phyloP scores from a whole-genome alignment of 768 basidiomycete genomes.

The Russula sp. region DNA sequence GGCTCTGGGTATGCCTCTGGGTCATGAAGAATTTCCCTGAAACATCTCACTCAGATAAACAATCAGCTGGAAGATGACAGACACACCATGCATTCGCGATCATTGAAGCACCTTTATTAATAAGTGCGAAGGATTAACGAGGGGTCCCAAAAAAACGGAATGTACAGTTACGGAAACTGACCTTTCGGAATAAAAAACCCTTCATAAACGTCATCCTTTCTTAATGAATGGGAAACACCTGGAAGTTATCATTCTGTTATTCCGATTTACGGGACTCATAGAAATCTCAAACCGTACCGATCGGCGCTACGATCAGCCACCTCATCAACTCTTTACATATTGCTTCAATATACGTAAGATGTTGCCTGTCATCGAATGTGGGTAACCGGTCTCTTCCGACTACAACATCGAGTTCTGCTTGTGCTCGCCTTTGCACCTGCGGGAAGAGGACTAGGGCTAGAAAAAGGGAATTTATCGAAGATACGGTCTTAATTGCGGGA shows the following conservation, averaged over 20 bases:
- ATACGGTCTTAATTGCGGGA: neutral
- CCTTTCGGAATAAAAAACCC: constrained; percentile 18
- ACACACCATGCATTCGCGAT: neutral
- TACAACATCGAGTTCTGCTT: neutral
- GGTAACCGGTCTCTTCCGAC: neutral
- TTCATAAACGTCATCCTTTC: neutral
- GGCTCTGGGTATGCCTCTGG: constrained; percentile 33
- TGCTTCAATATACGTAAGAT: constrained; percentile 34
- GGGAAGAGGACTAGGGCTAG: neutral
- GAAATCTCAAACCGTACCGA: neutral
- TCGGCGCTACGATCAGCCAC: constrained; percentile 27
- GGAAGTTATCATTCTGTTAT: neutral
- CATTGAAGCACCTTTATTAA: neutral
- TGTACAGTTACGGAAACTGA: neutral
- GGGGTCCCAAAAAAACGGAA: no score
- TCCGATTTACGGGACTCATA: neutral
- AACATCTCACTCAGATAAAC: neutral
- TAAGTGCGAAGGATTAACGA: neutral
- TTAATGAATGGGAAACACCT: constrained; percentile 6
- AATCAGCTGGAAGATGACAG: neutral
- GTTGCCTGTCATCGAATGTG: neutral
- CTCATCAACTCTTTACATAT: constrained; percentile 34
- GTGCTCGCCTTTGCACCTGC: neutral
- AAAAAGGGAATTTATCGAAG: constrained; percentile 2
- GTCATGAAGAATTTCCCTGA: constrained; percentile 42